Conservation (phyloP, 2,329 filamentous ascomycete genomes). For the Claviceps maximensis region DNA sequence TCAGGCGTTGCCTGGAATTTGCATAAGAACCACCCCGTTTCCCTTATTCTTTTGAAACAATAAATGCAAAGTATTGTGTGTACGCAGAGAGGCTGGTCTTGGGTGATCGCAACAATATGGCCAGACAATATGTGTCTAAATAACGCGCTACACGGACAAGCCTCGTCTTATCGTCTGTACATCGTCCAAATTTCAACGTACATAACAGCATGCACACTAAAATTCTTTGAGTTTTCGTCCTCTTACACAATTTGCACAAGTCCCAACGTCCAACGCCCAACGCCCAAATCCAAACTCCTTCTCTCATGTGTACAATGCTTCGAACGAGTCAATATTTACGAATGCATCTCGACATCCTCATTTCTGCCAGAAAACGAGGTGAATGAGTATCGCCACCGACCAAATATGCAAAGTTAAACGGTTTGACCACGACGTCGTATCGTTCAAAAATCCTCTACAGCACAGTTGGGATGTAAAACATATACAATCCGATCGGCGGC, state of each 20-base stretch:
- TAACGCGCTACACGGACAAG: not conserved
- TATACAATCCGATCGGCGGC: conserved; percentile 47
- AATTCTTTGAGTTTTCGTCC: not conserved
- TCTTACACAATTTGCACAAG: not conserved
- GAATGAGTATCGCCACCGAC: not conserved
- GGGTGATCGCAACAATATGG: not conserved
- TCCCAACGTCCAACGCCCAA: not conserved
- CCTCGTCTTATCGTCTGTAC: not conserved
- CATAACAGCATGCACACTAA: no score
- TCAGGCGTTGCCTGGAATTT: no score
- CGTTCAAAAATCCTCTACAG: conserved; percentile 49
- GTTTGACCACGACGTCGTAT: not conserved
- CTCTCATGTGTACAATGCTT: not conserved
- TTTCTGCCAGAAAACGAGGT: not conserved
- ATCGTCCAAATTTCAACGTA: not conserved
- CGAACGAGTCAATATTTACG: not conserved
- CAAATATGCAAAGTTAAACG: not conserved
- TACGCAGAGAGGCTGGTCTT: not conserved
- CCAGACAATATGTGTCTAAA: not conserved
- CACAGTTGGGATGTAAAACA: conserved; percentile 88
- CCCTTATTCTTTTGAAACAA: no score
- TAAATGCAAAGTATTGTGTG: no score
- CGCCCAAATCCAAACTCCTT: not conserved
- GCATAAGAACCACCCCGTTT: no score
- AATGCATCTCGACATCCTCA: not conserved